Percentiles rank a stretch among this genome's conserved stretches.
These are phyloP conservation scores for Kwoniella shandongensis DNA, from an alignment of 768 basidiomycete species.

Conservation along the genomic window DNA sequence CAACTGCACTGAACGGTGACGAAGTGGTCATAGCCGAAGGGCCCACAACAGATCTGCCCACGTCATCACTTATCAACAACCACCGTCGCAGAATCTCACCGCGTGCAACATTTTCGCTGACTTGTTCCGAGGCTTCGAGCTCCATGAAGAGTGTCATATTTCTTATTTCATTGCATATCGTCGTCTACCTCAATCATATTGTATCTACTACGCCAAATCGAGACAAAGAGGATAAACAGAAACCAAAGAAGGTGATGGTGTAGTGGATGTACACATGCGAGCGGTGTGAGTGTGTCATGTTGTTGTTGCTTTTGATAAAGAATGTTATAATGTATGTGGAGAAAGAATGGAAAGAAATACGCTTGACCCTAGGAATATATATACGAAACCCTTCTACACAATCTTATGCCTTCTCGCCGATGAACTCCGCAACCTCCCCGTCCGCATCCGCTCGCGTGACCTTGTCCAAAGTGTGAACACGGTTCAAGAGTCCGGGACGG, in stretches of 20 bases:
- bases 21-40: too few relatives aligned
- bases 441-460: slow-evolving; percentile 37
- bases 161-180: too few relatives aligned
- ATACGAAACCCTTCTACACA: background rate
- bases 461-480: slow-evolving; percentile 25
- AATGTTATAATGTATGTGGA: background rate
- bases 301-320: background rate
- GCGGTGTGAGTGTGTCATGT: background rate
- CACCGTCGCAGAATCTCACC: too few relatives aligned
- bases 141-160: too few relatives aligned
- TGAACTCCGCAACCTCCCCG: slow-evolving; percentile 41
- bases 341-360: background rate
- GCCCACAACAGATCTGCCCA: too few relatives aligned
- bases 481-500: slow-evolving; percentile 40
- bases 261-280: background rate
- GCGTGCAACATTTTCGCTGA: too few relatives aligned
- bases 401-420: slow-evolving; percentile 30
- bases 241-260: background rate
- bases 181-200: too few relatives aligned
- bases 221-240: background rate
- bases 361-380: background rate
- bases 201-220: too few relatives aligned
- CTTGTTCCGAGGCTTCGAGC: too few relatives aligned
- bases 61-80: too few relatives aligned
- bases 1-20: too few relatives aligned